Conservation (phyloP, 2,329 filamentous ascomycete genomes). For the Fusarium xylarioides region DNA sequence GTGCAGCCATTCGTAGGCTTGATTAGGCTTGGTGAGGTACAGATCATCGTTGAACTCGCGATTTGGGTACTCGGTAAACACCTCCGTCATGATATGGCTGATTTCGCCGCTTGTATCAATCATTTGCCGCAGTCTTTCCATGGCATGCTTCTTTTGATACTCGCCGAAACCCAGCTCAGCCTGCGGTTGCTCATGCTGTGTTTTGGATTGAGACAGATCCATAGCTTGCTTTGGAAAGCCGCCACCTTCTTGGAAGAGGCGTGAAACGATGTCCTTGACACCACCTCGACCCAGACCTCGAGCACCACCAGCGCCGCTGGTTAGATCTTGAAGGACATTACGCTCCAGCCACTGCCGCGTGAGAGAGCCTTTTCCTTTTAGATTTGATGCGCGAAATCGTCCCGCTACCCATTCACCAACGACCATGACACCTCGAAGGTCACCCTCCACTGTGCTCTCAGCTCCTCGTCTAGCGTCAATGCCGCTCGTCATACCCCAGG, state of each 20-base stretch:
- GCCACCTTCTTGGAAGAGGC: conserved; percentile 82
- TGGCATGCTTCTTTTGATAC: conserved; percentile 74
- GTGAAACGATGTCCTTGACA: conserved; percentile 76
- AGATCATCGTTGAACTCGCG: conserved; percentile 94
- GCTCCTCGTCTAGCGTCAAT: conserved; percentile 74
- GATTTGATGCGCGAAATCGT: conserved; percentile 65
- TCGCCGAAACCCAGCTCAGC: conserved; percentile 76
- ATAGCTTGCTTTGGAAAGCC: conserved; percentile 73
- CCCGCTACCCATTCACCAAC: conserved; percentile 87
- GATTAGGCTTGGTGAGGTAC: conserved; percentile 85
- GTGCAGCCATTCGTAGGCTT: conserved; percentile 92
- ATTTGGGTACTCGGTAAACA: conserved; percentile 86
- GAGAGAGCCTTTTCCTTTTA: conserved; percentile 57
- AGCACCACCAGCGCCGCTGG: conserved; percentile 75
- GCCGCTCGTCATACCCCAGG: conserved; percentile 81
- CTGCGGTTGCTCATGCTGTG: conserved; percentile 63
- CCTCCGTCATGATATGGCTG: conserved; percentile 81
- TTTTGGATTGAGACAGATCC: conserved; percentile 52
- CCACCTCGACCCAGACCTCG: conserved; percentile 77
- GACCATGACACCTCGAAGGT: conserved; percentile 85
- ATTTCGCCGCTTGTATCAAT: conserved; percentile 81
- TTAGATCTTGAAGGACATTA: conserved; percentile 73
- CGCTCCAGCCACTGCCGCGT: conserved; percentile 82
- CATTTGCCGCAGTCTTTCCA: conserved; percentile 78
- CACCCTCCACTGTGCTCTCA: conserved; percentile 74